Evolutionary conservation across 305 asterid genomes (phyloP).

Genomic region (Plantago coronopus): DNA sequence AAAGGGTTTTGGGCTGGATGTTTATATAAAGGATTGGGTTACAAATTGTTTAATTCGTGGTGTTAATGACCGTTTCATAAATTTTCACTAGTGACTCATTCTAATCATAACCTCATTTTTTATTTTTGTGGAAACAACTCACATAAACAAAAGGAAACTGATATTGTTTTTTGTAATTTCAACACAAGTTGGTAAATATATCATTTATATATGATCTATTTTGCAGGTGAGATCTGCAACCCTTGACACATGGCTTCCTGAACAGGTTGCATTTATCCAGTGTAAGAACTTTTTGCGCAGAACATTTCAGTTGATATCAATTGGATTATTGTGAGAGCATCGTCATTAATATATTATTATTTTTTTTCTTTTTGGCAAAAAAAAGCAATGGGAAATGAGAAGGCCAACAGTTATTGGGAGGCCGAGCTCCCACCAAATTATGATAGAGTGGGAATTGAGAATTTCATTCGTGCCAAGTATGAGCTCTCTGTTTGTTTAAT

Average conservation of each 20-base stretch:
- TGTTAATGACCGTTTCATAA: no score
- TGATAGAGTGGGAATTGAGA: conserved; percentile 98
- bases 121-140: no score
- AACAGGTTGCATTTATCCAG: conserved; percentile 95
- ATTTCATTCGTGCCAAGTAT: conserved; percentile 98
- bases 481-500: conserved; percentile 27
- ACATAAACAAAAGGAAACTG: no score
- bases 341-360: conserved; percentile 5
- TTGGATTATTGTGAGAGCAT: conserved; percentile 15
- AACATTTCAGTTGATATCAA: conserved; percentile 15
- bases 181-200: neutral
- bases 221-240: conserved; percentile 97
- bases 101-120: no score
- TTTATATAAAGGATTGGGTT: no score
- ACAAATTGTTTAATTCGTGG: no score
- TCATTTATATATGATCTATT: conserved; percentile 19
- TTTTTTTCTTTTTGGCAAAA: conserved; percentile 24
- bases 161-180: no score
- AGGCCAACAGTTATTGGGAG: conserved; percentile 96
- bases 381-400: conserved; percentile 98
- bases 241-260: conserved; percentile 99
- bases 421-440: conserved; percentile 97
- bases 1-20: no score
- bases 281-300: conserved; percentile 52
- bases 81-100: no score